Percentiles rank a stretch among this genome's conserved stretches.
phyloP scores from a whole-genome alignment of 176 grass and related monocot species.

The Lolium rigidum region DNA sequence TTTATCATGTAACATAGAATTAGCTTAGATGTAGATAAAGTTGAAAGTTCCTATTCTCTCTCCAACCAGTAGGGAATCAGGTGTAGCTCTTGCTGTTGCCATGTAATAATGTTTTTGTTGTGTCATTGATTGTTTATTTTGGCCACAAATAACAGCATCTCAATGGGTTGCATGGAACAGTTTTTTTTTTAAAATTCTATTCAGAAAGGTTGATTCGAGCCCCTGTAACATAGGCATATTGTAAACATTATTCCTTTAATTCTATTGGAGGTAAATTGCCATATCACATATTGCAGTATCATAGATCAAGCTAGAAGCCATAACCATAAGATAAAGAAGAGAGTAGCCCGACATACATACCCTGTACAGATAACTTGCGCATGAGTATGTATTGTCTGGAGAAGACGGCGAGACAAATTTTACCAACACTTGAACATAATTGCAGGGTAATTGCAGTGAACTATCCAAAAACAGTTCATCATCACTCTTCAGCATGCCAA shows the following conservation, averaged over 20 bases:
- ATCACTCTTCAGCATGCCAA: neutral
- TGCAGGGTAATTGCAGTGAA: neutral
- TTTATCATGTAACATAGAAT: constrained; percentile 34
- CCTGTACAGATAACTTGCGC: neutral
- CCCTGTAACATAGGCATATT: neutral
- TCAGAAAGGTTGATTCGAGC: neutral
- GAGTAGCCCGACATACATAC: neutral
- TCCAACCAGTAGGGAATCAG: constrained; percentile 35
- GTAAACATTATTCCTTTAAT: neutral
- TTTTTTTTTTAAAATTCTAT: neutral
- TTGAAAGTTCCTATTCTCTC: neutral
- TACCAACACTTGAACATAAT: neutral
- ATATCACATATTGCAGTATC: neutral
- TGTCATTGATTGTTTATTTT: constrained; percentile 22
- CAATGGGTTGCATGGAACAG: neutral
- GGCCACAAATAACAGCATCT: neutral
- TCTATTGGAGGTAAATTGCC: neutral
- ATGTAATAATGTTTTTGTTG: constrained; percentile 28
- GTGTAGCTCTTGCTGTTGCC: constrained; percentile 6
- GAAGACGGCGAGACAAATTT: neutral
- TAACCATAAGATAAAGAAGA: neutral
- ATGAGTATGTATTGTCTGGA: neutral
- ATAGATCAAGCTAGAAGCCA: neutral
- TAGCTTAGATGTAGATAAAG: constrained; percentile 43
- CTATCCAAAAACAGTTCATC: neutral